These are phyloP conservation scores for Domatiomyces globalis DNA, from an alignment of 2,329 filamentous ascomycete species.

Conservation along the genomic window DNA sequence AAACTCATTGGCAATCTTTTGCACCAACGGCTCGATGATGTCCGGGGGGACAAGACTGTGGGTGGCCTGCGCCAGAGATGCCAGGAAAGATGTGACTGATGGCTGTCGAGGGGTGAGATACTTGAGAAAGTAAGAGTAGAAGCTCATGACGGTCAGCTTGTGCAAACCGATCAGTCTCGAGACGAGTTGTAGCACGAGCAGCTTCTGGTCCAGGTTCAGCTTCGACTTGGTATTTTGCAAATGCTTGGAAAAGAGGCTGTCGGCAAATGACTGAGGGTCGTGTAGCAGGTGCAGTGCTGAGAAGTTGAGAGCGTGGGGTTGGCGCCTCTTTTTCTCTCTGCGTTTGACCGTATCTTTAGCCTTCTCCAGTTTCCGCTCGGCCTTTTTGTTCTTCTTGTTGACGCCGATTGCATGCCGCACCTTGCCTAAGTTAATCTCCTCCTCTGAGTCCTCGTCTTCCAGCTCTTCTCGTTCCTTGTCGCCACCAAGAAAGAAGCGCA, in stretches of 20 bases:
- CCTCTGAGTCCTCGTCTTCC: conserved; percentile 76
- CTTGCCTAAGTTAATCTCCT: conserved; percentile 61
- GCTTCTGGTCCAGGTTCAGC: conserved; percentile 73
- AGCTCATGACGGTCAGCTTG: conserved; percentile 72
- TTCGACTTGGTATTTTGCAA: conserved; percentile 75
- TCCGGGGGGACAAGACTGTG: conserved; percentile 88
- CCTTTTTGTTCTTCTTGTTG: conserved; percentile 94
- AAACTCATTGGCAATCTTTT: conserved; percentile 97
- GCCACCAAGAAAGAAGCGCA: conserved; percentile 87
- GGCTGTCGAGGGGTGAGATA: conserved; percentile 77
- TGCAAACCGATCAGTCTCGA: conserved; percentile 84
- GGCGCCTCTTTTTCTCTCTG: conserved; percentile 73
- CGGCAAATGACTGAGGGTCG: conserved; percentile 87
- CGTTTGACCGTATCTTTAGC: conserved; percentile 71
- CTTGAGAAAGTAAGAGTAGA: conserved; percentile 96
- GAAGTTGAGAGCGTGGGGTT: conserved; percentile 84
- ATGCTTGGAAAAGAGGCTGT: conserved; percentile 79
- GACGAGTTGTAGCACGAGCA: conserved; percentile 80
- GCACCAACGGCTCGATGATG: conserved; percentile 72
- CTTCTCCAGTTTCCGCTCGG: conserved; percentile 60
- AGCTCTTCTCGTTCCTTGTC: conserved; percentile 91
- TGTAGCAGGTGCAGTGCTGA: conserved; percentile 87
- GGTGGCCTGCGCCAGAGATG: conserved; percentile 79
- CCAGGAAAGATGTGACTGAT: conserved; percentile 83
- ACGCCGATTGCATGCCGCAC: conserved; percentile 75